These are phyloP conservation scores for Entomortierella lignicola DNA, from an alignment of 192 early-diverging fungal species.

Conservation along the genomic window DNA sequence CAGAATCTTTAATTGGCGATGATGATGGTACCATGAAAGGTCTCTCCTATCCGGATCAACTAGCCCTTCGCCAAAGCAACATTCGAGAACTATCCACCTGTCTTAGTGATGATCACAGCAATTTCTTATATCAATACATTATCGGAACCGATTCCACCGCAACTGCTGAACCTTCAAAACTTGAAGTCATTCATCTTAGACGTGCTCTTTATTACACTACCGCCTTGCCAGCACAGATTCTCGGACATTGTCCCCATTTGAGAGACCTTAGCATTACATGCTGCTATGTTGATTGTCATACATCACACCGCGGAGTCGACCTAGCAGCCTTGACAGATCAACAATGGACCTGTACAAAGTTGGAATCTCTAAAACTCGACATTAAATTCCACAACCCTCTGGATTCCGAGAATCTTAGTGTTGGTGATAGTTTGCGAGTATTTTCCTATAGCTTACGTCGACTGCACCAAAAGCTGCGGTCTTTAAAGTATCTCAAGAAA, in stretches of 20 bases:
- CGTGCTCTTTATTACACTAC: background rate
- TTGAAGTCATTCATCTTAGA: background rate
- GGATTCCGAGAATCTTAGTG: too few relatives aligned
- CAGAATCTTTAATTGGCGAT: too few relatives aligned
- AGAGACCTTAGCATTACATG: background rate
- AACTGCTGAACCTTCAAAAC: background rate
- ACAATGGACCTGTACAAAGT: background rate
- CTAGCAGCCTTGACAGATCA: background rate
- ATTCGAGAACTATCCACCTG: background rate
- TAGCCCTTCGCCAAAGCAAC: background rate
- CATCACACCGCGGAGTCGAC: background rate
- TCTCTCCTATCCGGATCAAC: background rate
- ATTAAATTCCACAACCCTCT: too few relatives aligned
- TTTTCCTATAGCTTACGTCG: too few relatives aligned
- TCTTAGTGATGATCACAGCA: background rate
- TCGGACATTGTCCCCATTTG: background rate
- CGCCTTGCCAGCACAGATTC: background rate
- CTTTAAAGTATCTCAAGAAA: too few relatives aligned
- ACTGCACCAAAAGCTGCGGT: too few relatives aligned
- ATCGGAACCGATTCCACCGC: background rate
- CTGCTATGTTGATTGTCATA: background rate
- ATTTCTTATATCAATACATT: background rate
- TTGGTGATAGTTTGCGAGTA: too few relatives aligned
- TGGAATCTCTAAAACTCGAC: background rate
- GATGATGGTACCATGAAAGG: too few relatives aligned